Percentiles rank a stretch among this genome's conserved stretches.
Conservation (phyloP, 129 eudicot genomes). For the Scalesia atractyloides region DNA sequence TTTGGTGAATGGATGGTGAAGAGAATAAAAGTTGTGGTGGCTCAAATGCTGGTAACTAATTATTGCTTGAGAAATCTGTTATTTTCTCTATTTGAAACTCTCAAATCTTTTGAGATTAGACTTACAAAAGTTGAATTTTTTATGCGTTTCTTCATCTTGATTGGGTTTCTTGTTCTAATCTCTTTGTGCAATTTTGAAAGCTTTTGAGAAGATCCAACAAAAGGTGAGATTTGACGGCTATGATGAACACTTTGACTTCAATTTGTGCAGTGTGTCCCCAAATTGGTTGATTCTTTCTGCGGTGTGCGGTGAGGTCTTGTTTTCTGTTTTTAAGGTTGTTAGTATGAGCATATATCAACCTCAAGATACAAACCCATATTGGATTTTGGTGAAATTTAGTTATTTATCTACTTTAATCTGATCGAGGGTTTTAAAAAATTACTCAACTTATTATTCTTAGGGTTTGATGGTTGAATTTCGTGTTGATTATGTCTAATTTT, state of each 20-base stretch:
- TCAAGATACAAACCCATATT: slow-evolving; percentile 23
- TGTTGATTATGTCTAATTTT: slow-evolving; percentile 21
- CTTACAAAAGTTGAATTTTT: too few relatives aligned
- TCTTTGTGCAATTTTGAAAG: slow-evolving; percentile 32
- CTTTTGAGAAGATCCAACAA: slow-evolving; percentile 8
- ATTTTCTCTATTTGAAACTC: too few relatives aligned
- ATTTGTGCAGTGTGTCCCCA: slow-evolving; percentile 4
- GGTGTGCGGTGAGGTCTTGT: slow-evolving; percentile 37
- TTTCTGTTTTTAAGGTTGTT: slow-evolving; percentile 32
- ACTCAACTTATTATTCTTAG: too few relatives aligned
- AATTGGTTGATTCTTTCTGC: slow-evolving; percentile 23
- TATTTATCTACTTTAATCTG: slow-evolving; percentile 22
- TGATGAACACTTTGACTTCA: slow-evolving; percentile 31
- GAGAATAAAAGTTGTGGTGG: too few relatives aligned
- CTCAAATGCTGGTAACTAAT: too few relatives aligned
- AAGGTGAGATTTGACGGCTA: slow-evolving; percentile 29
- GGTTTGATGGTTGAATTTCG: slow-evolving; percentile 13
- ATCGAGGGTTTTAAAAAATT: too few relatives aligned
- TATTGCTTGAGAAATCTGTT: too few relatives aligned
- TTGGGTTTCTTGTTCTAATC: neutral
- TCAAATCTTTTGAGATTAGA: too few relatives aligned
- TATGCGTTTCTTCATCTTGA: too few relatives aligned
- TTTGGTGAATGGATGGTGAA: too few relatives aligned
- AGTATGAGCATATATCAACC: slow-evolving; percentile 34
- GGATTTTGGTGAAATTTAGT: slow-evolving; percentile 24